Conservation (phyloP, 1,139 yeast species). For the Pichia inconspicua region DNA sequence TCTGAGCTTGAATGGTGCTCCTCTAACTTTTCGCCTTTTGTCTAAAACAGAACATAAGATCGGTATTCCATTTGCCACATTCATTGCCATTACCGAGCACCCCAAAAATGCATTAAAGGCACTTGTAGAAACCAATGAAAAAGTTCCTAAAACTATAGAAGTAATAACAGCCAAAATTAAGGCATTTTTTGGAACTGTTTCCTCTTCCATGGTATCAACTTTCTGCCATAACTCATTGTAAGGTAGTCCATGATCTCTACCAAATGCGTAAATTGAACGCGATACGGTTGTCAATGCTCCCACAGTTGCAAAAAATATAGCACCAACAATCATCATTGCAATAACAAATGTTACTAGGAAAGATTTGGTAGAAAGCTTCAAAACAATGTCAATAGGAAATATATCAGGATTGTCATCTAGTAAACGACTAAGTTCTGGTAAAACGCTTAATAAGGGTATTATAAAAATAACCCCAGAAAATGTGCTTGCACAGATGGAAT, state of each 20-base stretch:
- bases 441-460: conserved; percentile 59
- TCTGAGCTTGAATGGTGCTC: conserved; percentile 63
- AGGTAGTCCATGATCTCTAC: conserved; percentile 85
- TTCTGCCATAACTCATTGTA: conserved; percentile 56
- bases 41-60: conserved; percentile 55
- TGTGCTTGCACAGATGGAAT: conserved; percentile 57
- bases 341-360: conserved; percentile 59
- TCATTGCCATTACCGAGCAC: conserved; percentile 71
- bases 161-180: conserved; percentile 60
- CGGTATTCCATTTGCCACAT: conserved; percentile 74
- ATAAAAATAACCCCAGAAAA: conserved; percentile 65
- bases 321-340: conserved; percentile 59
- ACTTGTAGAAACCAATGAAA: conserved; percentile 62
- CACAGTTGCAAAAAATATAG: conserved; percentile 68
- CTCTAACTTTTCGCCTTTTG: conserved; percentile 54
- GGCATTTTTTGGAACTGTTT: conserved; percentile 64
- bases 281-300: conserved; percentile 82
- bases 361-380: conserved; percentile 63
- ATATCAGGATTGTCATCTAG: conserved; percentile 57
- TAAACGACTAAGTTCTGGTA: conserved; percentile 54
- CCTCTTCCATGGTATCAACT: conserved; percentile 48
- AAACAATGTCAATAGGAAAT: conserved; percentile 48
- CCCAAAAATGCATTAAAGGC: conserved; percentile 85
- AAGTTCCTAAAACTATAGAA: conserved; percentile 51
- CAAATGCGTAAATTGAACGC: conserved; percentile 77